phyloP scores from a whole-genome alignment of 331 rosid genomes.

The Rhamnella rubrinervis region DNA sequence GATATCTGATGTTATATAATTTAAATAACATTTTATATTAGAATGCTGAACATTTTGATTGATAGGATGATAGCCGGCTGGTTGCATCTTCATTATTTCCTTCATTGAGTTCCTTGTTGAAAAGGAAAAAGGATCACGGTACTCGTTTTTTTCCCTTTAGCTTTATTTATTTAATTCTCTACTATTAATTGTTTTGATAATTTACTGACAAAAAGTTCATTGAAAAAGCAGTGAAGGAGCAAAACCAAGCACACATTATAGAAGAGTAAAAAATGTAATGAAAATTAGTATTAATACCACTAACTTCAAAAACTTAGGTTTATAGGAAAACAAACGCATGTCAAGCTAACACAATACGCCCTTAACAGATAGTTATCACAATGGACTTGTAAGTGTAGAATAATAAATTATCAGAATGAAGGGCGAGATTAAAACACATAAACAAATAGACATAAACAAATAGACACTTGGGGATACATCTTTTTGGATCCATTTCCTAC shows the following conservation, averaged over 20 bases:
- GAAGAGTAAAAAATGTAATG: not conserved
- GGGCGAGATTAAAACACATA: no score
- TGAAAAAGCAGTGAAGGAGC: no score
- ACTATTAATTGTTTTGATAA: not conserved
- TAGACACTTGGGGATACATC: no score
- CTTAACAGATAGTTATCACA: no score
- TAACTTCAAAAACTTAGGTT: no score
- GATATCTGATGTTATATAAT: not conserved
- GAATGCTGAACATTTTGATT: slow-evolving; percentile 22
- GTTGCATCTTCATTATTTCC: slow-evolving; percentile 80
- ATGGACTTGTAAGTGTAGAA: no score
- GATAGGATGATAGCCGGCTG: slow-evolving; percentile 85
- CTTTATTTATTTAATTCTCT: not conserved
- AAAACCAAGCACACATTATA: no score
- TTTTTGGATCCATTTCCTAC: no score
- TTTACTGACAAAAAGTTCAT: not conserved
- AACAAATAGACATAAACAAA: no score
- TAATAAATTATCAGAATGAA: no score
- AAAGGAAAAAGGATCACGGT: slow-evolving; percentile 90
- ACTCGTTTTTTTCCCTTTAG: slow-evolving; percentile 8
- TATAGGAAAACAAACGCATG: no score
- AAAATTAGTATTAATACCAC: not conserved
- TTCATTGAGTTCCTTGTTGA: slow-evolving; percentile 50
- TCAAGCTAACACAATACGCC: no score
- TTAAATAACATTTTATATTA: not conserved